Percentiles rank a stretch among this genome's conserved stretches.
phyloP scores from a whole-genome alignment of 2,329 filamentous ascomycete genomes.

The Aureobasidium musti region DNA sequence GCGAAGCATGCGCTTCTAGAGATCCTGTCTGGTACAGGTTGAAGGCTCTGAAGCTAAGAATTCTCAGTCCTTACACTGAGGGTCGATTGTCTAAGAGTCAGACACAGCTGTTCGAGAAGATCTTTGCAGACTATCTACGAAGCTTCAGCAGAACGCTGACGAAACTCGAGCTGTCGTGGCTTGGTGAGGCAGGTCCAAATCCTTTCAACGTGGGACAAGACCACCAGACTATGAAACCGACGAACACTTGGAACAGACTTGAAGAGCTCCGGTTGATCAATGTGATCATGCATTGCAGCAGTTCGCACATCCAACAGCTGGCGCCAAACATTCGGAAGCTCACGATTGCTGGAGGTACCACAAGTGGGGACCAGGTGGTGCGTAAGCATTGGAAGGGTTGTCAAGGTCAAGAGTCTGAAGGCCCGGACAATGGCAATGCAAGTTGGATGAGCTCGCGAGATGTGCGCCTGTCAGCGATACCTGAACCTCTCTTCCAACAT shows the following conservation, averaged over 20 bases:
- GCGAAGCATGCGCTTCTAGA: slow-evolving; percentile 26
- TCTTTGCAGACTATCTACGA: slow-evolving; percentile 39
- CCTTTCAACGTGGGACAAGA: slow-evolving; percentile 32
- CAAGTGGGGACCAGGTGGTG: neutral
- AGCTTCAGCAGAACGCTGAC: slow-evolving; percentile 38
- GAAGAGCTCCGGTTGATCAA: slow-evolving; percentile 10
- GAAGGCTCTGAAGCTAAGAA: slow-evolving; percentile 36
- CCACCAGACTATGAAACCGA: neutral
- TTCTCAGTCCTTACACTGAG: slow-evolving; percentile 36
- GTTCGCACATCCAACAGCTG: neutral
- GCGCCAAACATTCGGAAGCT: neutral
- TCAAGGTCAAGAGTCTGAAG: neutral
- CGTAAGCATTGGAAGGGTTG: neutral
- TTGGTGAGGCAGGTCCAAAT: slow-evolving; percentile 37
- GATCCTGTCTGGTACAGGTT: slow-evolving; percentile 36
- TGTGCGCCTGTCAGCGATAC: slow-evolving; percentile 12
- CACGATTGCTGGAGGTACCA: neutral
- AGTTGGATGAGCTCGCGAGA: neutral
- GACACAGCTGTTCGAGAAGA: slow-evolving; percentile 37
- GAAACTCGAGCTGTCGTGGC: slow-evolving; percentile 39
- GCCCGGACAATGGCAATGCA: neutral
- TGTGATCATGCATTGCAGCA: neutral
- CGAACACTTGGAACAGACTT: slow-evolving; percentile 11
- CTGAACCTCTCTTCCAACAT: slow-evolving; percentile 6
- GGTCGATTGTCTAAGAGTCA: slow-evolving; percentile 34